Evolutionary conservation across 2,329 filamentous ascomycete species (phyloP).

Genomic region (Lecanicillium sp.): DNA sequence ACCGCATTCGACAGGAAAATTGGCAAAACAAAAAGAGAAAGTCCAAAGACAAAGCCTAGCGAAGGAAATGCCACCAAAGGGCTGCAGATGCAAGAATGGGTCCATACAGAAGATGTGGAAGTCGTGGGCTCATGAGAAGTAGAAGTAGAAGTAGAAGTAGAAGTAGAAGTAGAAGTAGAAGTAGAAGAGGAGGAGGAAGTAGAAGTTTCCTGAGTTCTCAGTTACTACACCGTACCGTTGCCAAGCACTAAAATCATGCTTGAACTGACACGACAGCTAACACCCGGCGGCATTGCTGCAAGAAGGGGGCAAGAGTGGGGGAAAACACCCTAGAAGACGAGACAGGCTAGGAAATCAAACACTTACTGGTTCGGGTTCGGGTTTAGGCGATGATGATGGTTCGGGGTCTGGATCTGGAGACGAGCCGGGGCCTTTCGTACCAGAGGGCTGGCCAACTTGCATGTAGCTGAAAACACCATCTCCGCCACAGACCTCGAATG

Average conservation of each 20-base stretch:
- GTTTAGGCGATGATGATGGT: conserved; percentile 15
- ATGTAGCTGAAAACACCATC: conserved; percentile 58
- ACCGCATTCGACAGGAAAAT: not conserved
- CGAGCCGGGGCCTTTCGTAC: conserved; percentile 34
- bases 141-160: no score
- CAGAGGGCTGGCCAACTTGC: conserved; percentile 43
- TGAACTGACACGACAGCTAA: conserved; percentile 6
- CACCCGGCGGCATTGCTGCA: no score
- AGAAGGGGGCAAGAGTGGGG: no score
- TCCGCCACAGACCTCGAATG: conserved; percentile 57
- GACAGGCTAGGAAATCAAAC: not conserved
- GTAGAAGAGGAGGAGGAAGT: conserved; percentile 12
- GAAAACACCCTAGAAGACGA: not conserved
- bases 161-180: conserved; percentile 17
- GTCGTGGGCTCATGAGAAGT: conserved; percentile 32
- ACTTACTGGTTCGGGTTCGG: conserved; percentile 8
- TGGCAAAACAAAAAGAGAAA: not conserved
- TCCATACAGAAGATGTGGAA: conserved; percentile 11
- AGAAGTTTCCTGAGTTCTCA: conserved; percentile 22
- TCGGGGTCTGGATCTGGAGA: conserved; percentile 1
- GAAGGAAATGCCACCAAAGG: not conserved
- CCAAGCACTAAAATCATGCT: conserved; percentile 8
- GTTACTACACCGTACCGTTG: conserved; percentile 17
- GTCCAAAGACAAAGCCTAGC: not conserved
- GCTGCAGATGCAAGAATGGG: not conserved